Base-by-base conservation (phyloP, 306 rosid genomes). In the Morella rubra region DNA sequence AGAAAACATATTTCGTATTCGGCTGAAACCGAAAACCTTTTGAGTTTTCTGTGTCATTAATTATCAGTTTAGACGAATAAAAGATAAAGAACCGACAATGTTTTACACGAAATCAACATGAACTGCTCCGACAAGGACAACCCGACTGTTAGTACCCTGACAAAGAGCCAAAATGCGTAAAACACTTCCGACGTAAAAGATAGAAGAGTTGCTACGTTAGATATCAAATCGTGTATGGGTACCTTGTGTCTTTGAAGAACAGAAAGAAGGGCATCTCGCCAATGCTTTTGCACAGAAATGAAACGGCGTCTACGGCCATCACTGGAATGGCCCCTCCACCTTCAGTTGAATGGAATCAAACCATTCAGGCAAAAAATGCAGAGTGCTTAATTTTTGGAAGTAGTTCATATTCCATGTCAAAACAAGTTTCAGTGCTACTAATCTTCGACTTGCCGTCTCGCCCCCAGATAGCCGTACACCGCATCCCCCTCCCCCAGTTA, bases 401-500 rank as follows among this genome's bases (percentile, higher is more conserved):
- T 22, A 40, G 20, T 15, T 16, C 9, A 49, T 27, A 9, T 22
- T 73, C 46, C 49, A 24, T 15, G 8, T 19, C 45, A 19, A 37
- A 32, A 32, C 37, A 32, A 32, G 37, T 32, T 32, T 32, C 37
- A 32, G 37, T 32, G 3, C 37, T 32, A 32, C 37, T 32, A 32
- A 32, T 32, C 3, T 32, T 32, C 37, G 37, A 32, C 37, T 32
- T 32, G 37, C 3, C 37, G 37, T 27, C 32, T 27, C 32, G 32
- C 13, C 84, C 71, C 55, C 73, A 81, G 66, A 44, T 71, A 62
- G n/a, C 53, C 37, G 45, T 24, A 40, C 5, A 51, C 84, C 19
- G 73, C 40, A 45, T 76, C 49, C 54, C 56, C 81, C 84, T 76
- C 18, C 84, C 84, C 40, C 70, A 19, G 84, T 62, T 54, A n/a